These are phyloP conservation scores for Chlamydomonas schloesseri DNA, from an alignment of 139 green algal species.

Conservation along the genomic window DNA sequence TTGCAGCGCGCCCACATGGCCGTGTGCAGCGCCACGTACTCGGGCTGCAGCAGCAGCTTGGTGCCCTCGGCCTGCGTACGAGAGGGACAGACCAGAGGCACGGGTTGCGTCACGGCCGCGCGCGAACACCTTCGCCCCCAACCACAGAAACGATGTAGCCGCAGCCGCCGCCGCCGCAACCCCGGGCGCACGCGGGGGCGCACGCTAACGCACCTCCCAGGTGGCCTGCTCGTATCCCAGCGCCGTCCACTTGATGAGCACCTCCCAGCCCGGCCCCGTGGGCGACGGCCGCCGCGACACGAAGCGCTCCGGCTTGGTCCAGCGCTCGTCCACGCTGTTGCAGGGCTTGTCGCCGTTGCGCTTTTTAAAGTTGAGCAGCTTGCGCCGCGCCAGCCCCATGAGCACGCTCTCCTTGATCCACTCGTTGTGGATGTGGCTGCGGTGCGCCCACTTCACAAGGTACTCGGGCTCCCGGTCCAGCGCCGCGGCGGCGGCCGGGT, in stretches of 20 bases:
- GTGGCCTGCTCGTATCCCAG: constrained; percentile 86
- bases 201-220: constrained; percentile 76
- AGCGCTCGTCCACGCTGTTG: constrained; percentile 56
- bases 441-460: constrained; percentile 85
- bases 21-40: constrained; percentile 68
- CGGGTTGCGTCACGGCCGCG: no score
- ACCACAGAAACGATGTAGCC: no score
- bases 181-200: no score
- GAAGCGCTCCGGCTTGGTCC: constrained; percentile 74
- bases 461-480: constrained; percentile 76
- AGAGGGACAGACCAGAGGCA: neutral
- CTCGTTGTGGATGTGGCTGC: constrained; percentile 86
- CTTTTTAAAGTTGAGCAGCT: constrained; percentile 89
- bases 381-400: constrained; percentile 77
- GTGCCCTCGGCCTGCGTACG: constrained; percentile 57
- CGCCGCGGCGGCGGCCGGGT: neutral
- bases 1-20: constrained; percentile 81
- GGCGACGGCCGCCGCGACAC: constrained; percentile 76
- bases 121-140: no score
- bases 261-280: constrained; percentile 86
- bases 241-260: constrained; percentile 88
- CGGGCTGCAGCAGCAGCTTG: constrained; percentile 60
- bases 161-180: no score
- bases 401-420: constrained; percentile 79
- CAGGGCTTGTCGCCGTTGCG: constrained; percentile 65